A percentile compares a stretch with the other conserved stretches of the same genome.
Conservation (phyloP, 768 basidiomycete species). For the Leccinum rimulosum region DNA sequence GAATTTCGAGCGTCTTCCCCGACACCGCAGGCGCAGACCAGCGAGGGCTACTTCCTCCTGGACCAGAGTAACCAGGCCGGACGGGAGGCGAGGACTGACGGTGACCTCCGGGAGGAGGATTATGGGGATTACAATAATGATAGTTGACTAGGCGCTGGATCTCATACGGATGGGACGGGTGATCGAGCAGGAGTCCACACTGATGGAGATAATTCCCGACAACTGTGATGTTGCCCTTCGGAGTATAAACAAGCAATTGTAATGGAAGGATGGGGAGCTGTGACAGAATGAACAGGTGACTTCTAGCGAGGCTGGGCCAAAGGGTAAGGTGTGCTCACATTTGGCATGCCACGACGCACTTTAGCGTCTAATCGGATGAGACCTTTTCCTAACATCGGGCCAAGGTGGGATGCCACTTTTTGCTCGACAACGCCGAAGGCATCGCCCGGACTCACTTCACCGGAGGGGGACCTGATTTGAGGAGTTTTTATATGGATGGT, state of each 20-base stretch:
- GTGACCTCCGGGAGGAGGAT: conserved; percentile 70
- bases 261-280: conserved; percentile 82
- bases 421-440: conserved; percentile 84
- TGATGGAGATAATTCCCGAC: conserved; percentile 76
- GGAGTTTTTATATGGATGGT: conserved; percentile 80
- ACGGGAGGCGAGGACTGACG: conserved; percentile 40
- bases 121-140: conserved; percentile 88
- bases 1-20: conserved; percentile 84
- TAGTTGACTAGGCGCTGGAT: conserved; percentile 54
- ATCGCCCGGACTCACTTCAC: conserved; percentile 59
- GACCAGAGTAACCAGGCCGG: conserved; percentile 40
- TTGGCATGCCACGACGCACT: conserved; percentile 60
- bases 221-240: conserved; percentile 86
- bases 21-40: conserved; percentile 59
- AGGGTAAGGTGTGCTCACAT: conserved; percentile 45
- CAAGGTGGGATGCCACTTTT: conserved; percentile 74
- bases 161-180: conserved; percentile 72
- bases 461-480: conserved; percentile 44
- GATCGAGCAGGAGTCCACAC: conserved; percentile 69
- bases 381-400: conserved; percentile 82
- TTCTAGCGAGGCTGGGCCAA: conserved; percentile 13
- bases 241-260: conserved; percentile 88
- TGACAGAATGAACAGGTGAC: conserved; percentile 15
- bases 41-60: conserved; percentile 38
- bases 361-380: conserved; percentile 79